Evolutionary conservation across 768 basidiomycete genomes (phyloP), one percentile per base, ranked within the genome.

Genomic region (Royoungia palumana): DNA sequence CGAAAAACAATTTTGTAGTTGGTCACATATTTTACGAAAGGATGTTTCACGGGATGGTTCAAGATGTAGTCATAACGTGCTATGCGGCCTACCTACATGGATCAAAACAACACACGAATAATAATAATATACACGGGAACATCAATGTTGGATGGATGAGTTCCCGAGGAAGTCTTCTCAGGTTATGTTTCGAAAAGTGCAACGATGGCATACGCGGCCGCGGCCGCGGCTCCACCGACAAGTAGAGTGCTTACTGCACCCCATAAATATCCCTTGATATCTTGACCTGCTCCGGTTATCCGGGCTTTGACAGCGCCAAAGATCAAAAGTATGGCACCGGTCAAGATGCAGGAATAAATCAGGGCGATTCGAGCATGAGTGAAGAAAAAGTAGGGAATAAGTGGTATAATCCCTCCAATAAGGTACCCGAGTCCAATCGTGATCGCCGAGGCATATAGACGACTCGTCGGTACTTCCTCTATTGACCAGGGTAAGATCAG

Each of bases 391-490:
- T 96, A 95, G 10, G 93, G 93, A 10, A 94, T 58, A 30, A 99
- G 79, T 1, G 96, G 96, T 59, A 98, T 89, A 47, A 94, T 75
- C 25, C 96, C 96, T 38, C 96, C 96, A 46, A 95, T 44, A 53
- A 94, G 85, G 72, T 98, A 95, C 12, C 93, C 92, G 62, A 92
- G 78, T 53, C 95, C 96, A 63, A 99, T 98, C 0, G 95, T 98
- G 56, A 95, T 78, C 2, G 95, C 95, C 2, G 92, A 94, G 30
- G 85, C 76, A 72, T 93, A 97, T 55, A 96, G 74, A 22, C 96
- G 80, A 19, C 77, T 75, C 16, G 82, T 81, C 1, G 94, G 89
- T 30, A 96, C 80, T 69, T 98, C 95, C 77, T 96, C 94, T 87
- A 64, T 44, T 13, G 17, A 46, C 30, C 7, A 44, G 27, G 25